Base-by-base conservation (phyloP, 306 rosid species). In the Oxytropis ochrocephala region DNA sequence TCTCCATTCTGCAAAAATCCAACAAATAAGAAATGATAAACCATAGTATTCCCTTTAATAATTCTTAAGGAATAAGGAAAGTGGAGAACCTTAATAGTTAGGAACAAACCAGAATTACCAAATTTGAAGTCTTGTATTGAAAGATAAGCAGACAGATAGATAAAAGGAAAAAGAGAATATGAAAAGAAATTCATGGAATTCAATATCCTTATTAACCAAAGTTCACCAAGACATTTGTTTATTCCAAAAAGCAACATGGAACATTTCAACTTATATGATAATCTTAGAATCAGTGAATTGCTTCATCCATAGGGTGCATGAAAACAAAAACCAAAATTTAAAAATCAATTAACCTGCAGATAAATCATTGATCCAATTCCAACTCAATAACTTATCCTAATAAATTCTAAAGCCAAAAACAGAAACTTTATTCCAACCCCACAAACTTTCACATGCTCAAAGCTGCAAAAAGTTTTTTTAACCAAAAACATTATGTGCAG, bases 1-100 rank as follows among this genome's bases (percentile, higher is more conserved):
- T 21, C 51, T 44, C 84, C 96, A 93, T 91, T 84, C 96, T 93
- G 87, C 85, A 70, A 14, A 61, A 48, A 70, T 55, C 46, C 63
- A 79, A 11, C 65, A 64, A 60, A 54, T 16, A 46, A 38, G 48
- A 69, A 62, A 62, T 8, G 3, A 17, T 5, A 38, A 55, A 39
- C 69, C 64, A 67, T 14, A 17, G 48, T 50, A 55, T 11, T 60
- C 17, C 59, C 33, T 18, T n/a, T 68, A 63, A 63, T 12, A 41
- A 53, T 61, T 8, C 63, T 53, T 73, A 39, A 6, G 12, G 29
- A 52, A 52, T 52, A 52, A 24, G 46, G 38, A 39, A 8, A 30
- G 17, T 21, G 53, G 21, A 56, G 18, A 8, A 33, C 58, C 18
- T 48, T 53, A 11, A 21, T 53, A 50, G 8, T 53, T 30, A 17